phyloP scores from a whole-genome alignment of 1,139 yeast genomes.

The Meyerozyma athensensis region DNA sequence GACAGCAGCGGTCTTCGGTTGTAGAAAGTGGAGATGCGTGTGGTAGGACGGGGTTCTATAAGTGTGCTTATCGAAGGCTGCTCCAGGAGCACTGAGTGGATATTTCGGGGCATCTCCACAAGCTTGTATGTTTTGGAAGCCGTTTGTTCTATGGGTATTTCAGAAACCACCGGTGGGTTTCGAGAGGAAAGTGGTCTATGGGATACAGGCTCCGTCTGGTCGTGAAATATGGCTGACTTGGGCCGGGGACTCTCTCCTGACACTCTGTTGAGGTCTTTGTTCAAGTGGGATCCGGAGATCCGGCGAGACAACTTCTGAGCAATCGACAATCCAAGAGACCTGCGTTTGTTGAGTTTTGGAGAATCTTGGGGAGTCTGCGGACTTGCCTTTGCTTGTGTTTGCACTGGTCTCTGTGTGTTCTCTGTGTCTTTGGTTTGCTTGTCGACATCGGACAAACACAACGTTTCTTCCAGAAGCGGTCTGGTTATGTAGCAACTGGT shows the following conservation, averaged over 20 bases:
- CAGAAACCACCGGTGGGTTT: neutral
- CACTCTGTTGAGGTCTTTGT: too few species aligned
- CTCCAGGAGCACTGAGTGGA: neutral
- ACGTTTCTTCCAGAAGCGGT: slow-evolving; percentile 10
- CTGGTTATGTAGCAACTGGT: slow-evolving; percentile 19
- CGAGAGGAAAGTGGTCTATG: neutral
- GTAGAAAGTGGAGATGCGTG: neutral
- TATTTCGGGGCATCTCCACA: neutral
- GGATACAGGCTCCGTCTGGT: neutral
- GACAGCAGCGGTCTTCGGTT: neutral
- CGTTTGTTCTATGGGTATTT: neutral
- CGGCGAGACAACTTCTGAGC: neutral
- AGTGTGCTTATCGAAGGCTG: neutral
- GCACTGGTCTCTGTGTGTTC: neutral
- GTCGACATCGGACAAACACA: neutral
- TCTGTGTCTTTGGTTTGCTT: neutral
- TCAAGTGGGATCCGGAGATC: too few species aligned
- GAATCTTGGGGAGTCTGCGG: neutral
- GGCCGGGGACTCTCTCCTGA: neutral
- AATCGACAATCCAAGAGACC: neutral
- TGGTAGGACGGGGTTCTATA: neutral
- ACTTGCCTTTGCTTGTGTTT: neutral
- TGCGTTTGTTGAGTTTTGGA: neutral
- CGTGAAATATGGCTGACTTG: neutral
- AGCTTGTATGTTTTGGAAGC: neutral